These are phyloP conservation scores for Entomortierella beljakovae DNA, from an alignment of 192 early-diverging fungal genomes.

Conservation along the genomic window DNA sequence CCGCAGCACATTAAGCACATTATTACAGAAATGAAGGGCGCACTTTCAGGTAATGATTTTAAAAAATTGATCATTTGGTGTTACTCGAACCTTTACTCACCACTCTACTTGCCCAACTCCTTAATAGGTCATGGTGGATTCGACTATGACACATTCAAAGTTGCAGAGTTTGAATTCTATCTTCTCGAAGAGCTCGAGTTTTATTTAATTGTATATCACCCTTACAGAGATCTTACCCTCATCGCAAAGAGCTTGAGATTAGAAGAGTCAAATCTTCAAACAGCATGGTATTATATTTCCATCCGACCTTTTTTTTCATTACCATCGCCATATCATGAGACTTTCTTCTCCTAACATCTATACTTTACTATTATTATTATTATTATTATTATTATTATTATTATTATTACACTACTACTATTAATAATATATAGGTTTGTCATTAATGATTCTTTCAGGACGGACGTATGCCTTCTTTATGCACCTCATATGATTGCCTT, in stretches of 20 bases:
- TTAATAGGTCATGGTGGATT: conserved; percentile 62
- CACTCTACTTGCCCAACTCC: neutral
- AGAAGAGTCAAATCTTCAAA: conserved; percentile 66
- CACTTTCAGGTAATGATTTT: conserved; percentile 21
- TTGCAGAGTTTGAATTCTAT: conserved; percentile 95
- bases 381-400: too few relatives aligned
- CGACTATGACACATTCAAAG: conserved; percentile 76
- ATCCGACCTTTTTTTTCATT: neutral
- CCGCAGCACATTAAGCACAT: conserved; percentile 71
- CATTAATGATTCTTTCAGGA: conserved; percentile 86
- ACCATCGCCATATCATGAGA: neutral
- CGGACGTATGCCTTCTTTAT: conserved; percentile 84
- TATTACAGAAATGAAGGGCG: conserved; percentile 62
- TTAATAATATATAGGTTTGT: conserved; percentile 63
- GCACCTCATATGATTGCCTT: conserved; percentile 92
- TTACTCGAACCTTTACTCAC: too few relatives aligned
- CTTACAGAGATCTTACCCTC: conserved; percentile 80
- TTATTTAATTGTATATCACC: conserved; percentile 89
- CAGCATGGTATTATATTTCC: conserved; percentile 57
- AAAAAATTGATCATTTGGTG: neutral
- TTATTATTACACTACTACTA: neutral
- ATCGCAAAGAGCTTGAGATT: conserved; percentile 64
- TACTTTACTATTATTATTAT: too few relatives aligned
- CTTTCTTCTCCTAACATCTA: neutral
- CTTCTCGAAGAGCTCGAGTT: conserved; percentile 92